Evolutionary conservation across 768 basidiomycete species (phyloP).

Genomic region (Agaricus subrufescens): DNA sequence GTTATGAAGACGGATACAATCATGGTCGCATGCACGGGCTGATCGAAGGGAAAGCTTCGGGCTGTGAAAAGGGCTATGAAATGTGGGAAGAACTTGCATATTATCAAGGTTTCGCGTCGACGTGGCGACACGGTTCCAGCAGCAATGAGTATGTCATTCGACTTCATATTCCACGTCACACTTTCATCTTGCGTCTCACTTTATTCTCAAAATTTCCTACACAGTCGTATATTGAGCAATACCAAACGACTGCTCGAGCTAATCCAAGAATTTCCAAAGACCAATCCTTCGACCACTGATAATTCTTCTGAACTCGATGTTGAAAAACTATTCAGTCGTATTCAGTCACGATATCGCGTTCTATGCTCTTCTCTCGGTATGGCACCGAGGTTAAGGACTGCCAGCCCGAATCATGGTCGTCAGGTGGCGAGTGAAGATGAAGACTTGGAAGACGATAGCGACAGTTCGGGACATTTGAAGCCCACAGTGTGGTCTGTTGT

Average conservation of each 20-base stretch:
- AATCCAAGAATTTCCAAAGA: constrained; percentile 69
- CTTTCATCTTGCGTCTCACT: background rate
- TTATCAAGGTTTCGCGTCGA: constrained; percentile 78
- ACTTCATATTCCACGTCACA: background rate
- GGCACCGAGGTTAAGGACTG: constrained; percentile 34
- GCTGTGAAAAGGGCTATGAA: constrained; percentile 87
- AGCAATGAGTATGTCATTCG: constrained; percentile 41
- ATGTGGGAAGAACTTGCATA: constrained; percentile 98
- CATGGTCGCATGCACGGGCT: constrained; percentile 89
- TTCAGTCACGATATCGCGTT: constrained; percentile 82
- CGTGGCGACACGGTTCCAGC: constrained; percentile 49
- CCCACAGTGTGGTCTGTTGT: constrained; percentile 16
- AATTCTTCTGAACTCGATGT: constrained; percentile 60
- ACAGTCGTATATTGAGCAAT: constrained; percentile 58
- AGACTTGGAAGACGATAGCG: constrained; percentile 5
- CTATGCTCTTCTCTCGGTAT: constrained; percentile 83
- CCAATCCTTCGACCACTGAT: constrained; percentile 57
- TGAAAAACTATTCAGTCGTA: constrained; percentile 71
- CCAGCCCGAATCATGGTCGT: constrained; percentile 13
- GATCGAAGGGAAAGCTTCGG: constrained; percentile 87
- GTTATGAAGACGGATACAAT: constrained; percentile 70
- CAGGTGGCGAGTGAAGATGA: constrained; percentile 1
- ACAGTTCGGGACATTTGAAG: background rate
- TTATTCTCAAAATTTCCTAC: background rate
- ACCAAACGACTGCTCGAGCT: constrained; percentile 66